phyloP scores from a whole-genome alignment of 345 rosid species.

The Dovyalis caffra region DNA sequence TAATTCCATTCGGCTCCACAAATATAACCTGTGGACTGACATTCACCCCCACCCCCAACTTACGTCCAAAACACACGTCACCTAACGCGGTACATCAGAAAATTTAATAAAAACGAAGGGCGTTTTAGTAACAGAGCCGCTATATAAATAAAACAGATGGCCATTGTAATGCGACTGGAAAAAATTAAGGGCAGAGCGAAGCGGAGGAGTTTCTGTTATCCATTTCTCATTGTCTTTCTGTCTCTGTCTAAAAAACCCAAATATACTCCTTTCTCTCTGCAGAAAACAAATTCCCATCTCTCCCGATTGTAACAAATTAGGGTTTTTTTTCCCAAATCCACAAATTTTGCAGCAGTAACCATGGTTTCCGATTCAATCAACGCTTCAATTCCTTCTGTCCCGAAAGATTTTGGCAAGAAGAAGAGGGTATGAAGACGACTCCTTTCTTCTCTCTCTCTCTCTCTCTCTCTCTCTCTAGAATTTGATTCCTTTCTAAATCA shows the following conservation, averaged over 20 bases:
- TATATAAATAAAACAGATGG: conserved; percentile 4
- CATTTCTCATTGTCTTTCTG: conserved; percentile 22
- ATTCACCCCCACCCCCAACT: background rate
- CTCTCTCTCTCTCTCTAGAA: background rate
- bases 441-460: background rate
- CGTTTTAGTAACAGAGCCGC: background rate
- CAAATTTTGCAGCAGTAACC: conserved; percentile 10
- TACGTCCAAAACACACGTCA: background rate
- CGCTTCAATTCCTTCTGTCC: conserved; percentile 47
- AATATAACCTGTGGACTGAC: background rate
- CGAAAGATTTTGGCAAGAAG: conserved; percentile 67
- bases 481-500: background rate
- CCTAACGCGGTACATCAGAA: background rate
- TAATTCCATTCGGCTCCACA: background rate
- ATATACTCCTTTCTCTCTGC: conserved; percentile 13
- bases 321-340: conserved; percentile 50
- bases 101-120: background rate
- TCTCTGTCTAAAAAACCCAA: conserved; percentile 21
- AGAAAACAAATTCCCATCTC: background rate
- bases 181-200: conserved; percentile 35
- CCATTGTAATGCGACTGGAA: background rate
- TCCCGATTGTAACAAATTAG: conserved; percentile 27
- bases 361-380: conserved; percentile 74
- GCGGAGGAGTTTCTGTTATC: conserved; percentile 83
- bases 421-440: conserved; percentile 54